Conservation (phyloP, 2,329 filamentous ascomycete species). For the Corinectria fuckeliana region DNA sequence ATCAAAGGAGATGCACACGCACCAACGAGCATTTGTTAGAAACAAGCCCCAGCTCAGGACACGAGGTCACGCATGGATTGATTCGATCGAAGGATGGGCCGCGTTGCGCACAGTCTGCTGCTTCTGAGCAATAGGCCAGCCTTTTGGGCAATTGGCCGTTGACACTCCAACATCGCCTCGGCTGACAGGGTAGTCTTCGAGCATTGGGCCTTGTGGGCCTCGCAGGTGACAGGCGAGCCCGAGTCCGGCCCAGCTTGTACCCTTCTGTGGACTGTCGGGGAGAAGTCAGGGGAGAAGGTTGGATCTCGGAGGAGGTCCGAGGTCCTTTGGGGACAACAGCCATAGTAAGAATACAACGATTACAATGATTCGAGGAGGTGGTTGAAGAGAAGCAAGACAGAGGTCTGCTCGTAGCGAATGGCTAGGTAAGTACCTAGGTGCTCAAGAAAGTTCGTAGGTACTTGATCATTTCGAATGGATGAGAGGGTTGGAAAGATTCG, state of each 20-base stretch:
- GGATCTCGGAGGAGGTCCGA: background rate
- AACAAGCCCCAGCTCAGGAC: slow-evolving; percentile 20
- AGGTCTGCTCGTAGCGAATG: background rate
- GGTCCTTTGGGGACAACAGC: background rate
- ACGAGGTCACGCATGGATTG: slow-evolving; percentile 18
- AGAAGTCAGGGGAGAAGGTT: background rate
- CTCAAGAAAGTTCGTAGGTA: background rate
- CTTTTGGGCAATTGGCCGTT: background rate
- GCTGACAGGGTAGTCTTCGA: background rate
- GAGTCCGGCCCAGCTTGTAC: background rate
- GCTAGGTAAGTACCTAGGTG: background rate
- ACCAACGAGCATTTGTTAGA: slow-evolving; percentile 2
- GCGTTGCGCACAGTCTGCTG: background rate
- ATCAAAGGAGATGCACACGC: background rate
- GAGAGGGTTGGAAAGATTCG: background rate
- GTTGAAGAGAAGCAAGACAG: background rate
- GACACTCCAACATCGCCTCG: background rate
- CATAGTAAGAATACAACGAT: background rate
- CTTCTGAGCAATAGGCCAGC: background rate
- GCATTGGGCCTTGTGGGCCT: background rate
- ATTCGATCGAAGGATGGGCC: background rate
- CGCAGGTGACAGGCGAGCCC: too few relatives aligned
- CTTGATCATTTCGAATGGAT: background rate
- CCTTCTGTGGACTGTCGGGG: background rate
- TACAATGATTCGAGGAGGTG: background rate